Conservation (phyloP, 2,329 filamentous ascomycete genomes). For the Neonectria hederae region DNA sequence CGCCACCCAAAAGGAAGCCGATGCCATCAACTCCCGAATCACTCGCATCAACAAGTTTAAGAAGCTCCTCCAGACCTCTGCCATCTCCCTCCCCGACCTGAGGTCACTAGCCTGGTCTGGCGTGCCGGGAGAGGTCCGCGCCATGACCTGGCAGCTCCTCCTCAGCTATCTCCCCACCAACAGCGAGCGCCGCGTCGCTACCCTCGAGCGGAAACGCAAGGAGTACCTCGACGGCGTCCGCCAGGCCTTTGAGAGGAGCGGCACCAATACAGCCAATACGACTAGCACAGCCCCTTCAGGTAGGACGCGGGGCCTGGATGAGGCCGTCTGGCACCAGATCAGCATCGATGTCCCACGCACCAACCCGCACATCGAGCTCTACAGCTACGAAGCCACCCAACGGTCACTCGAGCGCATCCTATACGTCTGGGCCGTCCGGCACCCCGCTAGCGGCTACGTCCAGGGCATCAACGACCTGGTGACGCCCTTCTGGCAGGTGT, state of each 20-base stretch:
- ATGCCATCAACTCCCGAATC: conserved; percentile 86
- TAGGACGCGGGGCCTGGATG: conserved; percentile 78
- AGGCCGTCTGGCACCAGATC: conserved; percentile 99
- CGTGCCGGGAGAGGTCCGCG: conserved; percentile 91
- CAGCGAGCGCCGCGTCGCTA: conserved; percentile 88
- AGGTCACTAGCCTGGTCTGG: conserved; percentile 92
- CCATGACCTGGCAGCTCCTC: conserved; percentile 98
- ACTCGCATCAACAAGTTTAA: conserved; percentile 99
- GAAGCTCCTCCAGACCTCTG: conserved; percentile 89
- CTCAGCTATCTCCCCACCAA: conserved; percentile 97
- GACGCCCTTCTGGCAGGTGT: conserved; percentile 98
- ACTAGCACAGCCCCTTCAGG: conserved; percentile 50
- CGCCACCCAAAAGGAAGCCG: conserved; percentile 83
- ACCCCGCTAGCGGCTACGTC: conserved; percentile 96
- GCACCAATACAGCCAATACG: conserved; percentile 59
- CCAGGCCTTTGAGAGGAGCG: conserved; percentile 74
- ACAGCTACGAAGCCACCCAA: conserved; percentile 95
- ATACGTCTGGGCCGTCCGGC: conserved; percentile 97
- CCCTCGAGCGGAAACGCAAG: conserved; percentile 91
- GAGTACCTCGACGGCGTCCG: conserved; percentile 94
- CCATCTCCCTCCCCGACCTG: conserved; percentile 85
- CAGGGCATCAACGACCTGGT: conserved; percentile 99
- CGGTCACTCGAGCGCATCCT: conserved; percentile 92
- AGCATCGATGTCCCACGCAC: conserved; percentile 97
- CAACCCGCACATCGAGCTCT: conserved; percentile 94